phyloP scores from a whole-genome alignment of 148 eudicot species.

The Pouteria glomerata region DNA sequence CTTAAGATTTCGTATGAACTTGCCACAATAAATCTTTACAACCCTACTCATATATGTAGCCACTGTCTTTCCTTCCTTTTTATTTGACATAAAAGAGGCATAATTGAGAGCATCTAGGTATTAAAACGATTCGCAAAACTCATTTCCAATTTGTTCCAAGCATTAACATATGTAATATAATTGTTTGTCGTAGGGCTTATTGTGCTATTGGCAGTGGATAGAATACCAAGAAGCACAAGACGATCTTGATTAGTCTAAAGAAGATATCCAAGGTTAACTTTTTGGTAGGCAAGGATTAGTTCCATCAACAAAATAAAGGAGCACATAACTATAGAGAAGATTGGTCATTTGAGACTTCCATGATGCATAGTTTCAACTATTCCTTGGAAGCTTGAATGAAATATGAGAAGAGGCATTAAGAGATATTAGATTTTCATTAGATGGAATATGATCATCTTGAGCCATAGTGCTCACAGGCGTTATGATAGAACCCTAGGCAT shows the following conservation, averaged over 20 bases:
- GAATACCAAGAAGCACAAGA: not conserved
- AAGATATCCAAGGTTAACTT: not conserved
- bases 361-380: not conserved
- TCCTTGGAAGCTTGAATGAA: not conserved
- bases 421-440: not conserved
- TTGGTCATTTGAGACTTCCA: not conserved
- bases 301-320: not conserved
- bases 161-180: not conserved
- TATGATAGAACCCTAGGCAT: too few relatives aligned
- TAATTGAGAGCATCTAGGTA: not conserved
- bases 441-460: not conserved
- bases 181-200: not conserved
- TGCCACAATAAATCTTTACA: not conserved
- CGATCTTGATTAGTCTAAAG: not conserved
- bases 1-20: too few relatives aligned
- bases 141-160: not conserved
- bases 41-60: not conserved
- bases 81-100: not conserved
- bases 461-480: not conserved
- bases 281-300: not conserved
- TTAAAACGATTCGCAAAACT: not conserved
- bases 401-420: not conserved
- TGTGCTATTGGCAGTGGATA: not conserved
- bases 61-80: not conserved
- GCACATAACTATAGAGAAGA: not conserved